Evolutionary conservation across 371 early-diverging fungal species (phyloP).

Genomic region (Capillidium rhysosporum): DNA sequence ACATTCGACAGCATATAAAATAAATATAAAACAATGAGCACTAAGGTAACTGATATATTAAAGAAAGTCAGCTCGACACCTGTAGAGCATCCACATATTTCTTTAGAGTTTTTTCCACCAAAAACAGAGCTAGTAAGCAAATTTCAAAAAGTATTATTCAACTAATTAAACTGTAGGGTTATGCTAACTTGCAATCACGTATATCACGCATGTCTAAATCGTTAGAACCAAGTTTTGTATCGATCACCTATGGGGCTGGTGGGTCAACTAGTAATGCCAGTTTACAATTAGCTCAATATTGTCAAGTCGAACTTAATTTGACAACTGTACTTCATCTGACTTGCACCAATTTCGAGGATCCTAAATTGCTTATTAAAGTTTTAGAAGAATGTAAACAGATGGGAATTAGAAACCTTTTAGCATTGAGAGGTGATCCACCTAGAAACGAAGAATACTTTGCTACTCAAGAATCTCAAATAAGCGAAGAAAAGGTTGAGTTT

Average conservation of each 20-base stretch:
- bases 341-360: slow-evolving; percentile 82
- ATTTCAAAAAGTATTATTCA: not conserved
- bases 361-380: not conserved
- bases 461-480: not conserved
- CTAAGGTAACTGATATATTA: too few relatives aligned
- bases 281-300: slow-evolving; percentile 55
- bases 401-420: slow-evolving; percentile 85
- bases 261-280: slow-evolving; percentile 77
- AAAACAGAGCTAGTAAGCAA: slow-evolving; percentile 68
- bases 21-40: too few relatives aligned
- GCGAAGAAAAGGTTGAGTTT: slow-evolving; percentile 54
- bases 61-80: too few relatives aligned
- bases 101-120: slow-evolving; percentile 95
- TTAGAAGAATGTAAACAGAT: slow-evolving; percentile 50
- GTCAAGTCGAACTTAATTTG: slow-evolving; percentile 66
- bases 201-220: slow-evolving; percentile 62
- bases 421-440: slow-evolving; percentile 56
- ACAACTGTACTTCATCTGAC: slow-evolving; percentile 91
- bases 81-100: slow-evolving; percentile 29
- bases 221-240: slow-evolving; percentile 70
- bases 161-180: slow-evolving; percentile 26
- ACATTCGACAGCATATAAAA: too few relatives aligned
- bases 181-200: slow-evolving; percentile 78
- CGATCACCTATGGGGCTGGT: slow-evolving; percentile 95
- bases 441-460: not conserved